These are phyloP conservation scores for Lagenidium sp. DNA, from an alignment of 352 stramenopile species.

Conservation along the genomic window DNA sequence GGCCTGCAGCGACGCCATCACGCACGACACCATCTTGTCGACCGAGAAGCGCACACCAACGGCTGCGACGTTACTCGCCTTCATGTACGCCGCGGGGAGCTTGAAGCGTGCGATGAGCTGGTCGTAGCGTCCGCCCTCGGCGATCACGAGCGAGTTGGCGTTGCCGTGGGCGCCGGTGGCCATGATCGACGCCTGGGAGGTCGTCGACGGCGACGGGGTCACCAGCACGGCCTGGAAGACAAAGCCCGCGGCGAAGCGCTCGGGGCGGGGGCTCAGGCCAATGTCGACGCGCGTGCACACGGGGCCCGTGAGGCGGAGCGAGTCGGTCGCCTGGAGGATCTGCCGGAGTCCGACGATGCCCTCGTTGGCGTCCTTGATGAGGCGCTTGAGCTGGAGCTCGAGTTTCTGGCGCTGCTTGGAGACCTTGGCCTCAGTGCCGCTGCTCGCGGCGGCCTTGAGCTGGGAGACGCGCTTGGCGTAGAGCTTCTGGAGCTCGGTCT, in stretches of 20 bases:
- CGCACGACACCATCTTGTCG: conserved; percentile 77
- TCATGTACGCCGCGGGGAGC: conserved; percentile 68
- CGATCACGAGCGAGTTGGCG: conserved; percentile 66
- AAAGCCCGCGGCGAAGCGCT: conserved; percentile 72
- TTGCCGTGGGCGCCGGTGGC: conserved; percentile 20
- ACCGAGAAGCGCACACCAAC: conserved; percentile 83
- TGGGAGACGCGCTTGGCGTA: conserved; percentile 32
- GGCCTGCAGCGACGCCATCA: conserved; percentile 28
- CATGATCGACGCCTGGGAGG: conserved; percentile 9
- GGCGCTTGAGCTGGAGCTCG: conserved; percentile 42
- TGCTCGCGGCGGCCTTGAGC: conserved; percentile 3
- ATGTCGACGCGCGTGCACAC: conserved; percentile 67
- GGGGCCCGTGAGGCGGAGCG: conserved; percentile 40
- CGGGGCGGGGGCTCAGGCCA: conserved; percentile 60
- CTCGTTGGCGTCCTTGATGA: conserved; percentile 67
- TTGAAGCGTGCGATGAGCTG: conserved; percentile 76
- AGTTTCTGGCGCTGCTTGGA: neutral
- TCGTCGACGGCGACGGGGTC: conserved; percentile 2
- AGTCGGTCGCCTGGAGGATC: conserved; percentile 67
- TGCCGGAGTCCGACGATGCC: conserved; percentile 49
- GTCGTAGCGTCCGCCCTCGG: conserved; percentile 78
- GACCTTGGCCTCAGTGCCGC: neutral
- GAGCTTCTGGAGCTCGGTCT: conserved; percentile 54
- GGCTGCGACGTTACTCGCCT: conserved; percentile 53
- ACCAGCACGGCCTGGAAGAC: conserved; percentile 76